Evolutionary conservation across 2,329 filamentous ascomycete genomes (phyloP).

Genomic region (Verticillium nonalfalfae): DNA sequence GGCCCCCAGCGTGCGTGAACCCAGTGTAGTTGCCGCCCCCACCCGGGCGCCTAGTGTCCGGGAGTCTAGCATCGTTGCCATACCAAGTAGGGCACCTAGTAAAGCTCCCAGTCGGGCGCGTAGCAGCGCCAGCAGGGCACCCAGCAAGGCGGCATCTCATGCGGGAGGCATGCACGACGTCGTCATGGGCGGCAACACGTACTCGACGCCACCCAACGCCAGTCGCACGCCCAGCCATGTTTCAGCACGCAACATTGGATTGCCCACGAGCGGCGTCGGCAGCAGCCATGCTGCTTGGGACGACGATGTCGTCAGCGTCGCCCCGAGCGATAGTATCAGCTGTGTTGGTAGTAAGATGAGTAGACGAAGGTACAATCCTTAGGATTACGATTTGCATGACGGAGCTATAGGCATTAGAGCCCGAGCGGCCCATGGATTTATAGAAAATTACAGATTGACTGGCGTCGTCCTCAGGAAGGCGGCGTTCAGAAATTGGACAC

Average conservation of each 20-base stretch:
- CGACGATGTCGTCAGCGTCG: slow-evolving; percentile 46
- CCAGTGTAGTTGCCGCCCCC: slow-evolving; percentile 3
- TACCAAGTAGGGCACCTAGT: slow-evolving; percentile 6
- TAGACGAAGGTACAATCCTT: slow-evolving; percentile 15
- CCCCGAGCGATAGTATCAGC: slow-evolving; percentile 56
- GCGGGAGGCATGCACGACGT: not conserved
- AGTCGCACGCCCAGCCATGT: slow-evolving; percentile 17
- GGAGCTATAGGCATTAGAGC: not conserved
- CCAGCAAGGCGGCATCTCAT: not conserved
- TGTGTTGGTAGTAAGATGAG: slow-evolving; percentile 42
- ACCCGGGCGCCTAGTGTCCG: slow-evolving; percentile 3
- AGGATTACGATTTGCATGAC: too few species aligned
- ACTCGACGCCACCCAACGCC: slow-evolving; percentile 4
- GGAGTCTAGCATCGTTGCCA: slow-evolving; percentile 3
- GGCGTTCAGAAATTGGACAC: too few species aligned
- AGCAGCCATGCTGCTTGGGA: slow-evolving; percentile 34
- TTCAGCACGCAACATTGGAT: slow-evolving; percentile 26
- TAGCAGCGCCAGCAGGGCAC: slow-evolving; percentile 3
- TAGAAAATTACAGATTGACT: too few species aligned
- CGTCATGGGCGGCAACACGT: not conserved
- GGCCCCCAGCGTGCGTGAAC: not conserved
- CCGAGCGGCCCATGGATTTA: too few species aligned
- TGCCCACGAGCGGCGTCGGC: slow-evolving; percentile 33
- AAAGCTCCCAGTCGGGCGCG: slow-evolving; percentile 3
- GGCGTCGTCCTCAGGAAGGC: too few species aligned